phyloP scores from a whole-genome alignment of 441 rosid genomes.

The Bruguiera hainesii region DNA sequence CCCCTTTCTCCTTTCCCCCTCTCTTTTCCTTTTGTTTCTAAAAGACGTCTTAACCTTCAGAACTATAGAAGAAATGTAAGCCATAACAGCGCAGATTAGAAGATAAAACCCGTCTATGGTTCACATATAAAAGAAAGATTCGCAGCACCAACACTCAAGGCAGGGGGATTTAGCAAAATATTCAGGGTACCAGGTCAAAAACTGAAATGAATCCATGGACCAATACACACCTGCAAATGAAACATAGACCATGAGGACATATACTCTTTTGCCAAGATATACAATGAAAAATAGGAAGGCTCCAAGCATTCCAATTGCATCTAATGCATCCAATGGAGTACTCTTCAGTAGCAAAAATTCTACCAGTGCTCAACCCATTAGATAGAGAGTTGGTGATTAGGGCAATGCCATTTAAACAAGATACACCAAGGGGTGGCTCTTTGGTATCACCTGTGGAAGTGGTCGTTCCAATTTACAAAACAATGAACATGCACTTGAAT shows the following conservation, averaged over 20 bases:
- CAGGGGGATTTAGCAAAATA: slow-evolving; percentile 6
- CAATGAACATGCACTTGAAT: too few relatives aligned
- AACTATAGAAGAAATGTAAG: background rate
- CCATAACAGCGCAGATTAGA: background rate
- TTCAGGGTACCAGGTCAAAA: slow-evolving; percentile 11
- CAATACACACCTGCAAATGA: slow-evolving; percentile 22
- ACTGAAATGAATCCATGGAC: slow-evolving; percentile 10
- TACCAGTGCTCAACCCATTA: too few relatives aligned
- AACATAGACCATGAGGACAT: slow-evolving; percentile 1
- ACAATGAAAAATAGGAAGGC: background rate
- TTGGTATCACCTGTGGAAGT: too few relatives aligned
- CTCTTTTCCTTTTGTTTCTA: background rate
- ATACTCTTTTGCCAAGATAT: background rate
- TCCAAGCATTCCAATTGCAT: background rate
- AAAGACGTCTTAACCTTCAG: background rate
- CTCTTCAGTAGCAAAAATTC: too few relatives aligned
- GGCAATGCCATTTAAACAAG: too few relatives aligned
- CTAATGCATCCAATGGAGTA: background rate
- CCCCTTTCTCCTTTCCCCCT: background rate
- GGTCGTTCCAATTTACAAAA: too few relatives aligned
- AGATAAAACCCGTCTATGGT: slow-evolving; percentile 1
- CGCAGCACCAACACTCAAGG: slow-evolving; percentile 10
- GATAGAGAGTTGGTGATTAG: too few relatives aligned
- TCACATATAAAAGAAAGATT: background rate
- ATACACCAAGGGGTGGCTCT: too few relatives aligned